Base-by-base conservation (phyloP, 2,329 filamentous ascomycete species). In the Aspergillus melleus region DNA sequence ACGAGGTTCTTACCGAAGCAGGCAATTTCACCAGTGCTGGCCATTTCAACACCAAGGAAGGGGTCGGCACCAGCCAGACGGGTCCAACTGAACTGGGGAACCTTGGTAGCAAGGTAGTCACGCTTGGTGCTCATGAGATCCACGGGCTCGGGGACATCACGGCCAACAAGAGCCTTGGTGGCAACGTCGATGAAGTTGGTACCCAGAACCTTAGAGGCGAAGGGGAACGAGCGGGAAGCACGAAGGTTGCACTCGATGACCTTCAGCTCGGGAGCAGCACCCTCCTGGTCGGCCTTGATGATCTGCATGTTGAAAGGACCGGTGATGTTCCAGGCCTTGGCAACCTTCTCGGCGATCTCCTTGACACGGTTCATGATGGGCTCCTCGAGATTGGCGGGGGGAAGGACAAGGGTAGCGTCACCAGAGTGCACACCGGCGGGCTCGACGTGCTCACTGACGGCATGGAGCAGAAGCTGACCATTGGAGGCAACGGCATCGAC, bases 231-330 rank as follows among this genome's bases (percentile, higher is more conserved):
- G 64, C 94, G 92, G 61, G 94, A 98, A 59, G 94, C 95, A 76
- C 94, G 94, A 63, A 98, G 88, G 79, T 98, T 98, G 83, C 94
- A 98, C 80, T 98, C 94, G 64, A 98, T 98, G 72, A 98, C 94
- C 84, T 97, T 97, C 66, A 98, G 86, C 29, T 86, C 83, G 36
- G 90, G 86, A 72, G 89, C 85, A 58, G 88, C 89, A 59, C 90
- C 90, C 60, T 91, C 88, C 32, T 90, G 83, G 12, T 91, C 84
- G 39, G 90, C 92, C 82, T 96, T 96, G 85, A 99, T 98, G 79
- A 99, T 96, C 76, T 99, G 95, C 94, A 99, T 98, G 85, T 99
- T 99, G 87, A 98, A 99, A 60, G 95, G 95, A 57, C 95, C 95
- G 20, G 92, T 98, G 77, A 98, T 98, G 73, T 86, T 92, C 92